These are phyloP conservation scores for Mycena metata DNA, from an alignment of 768 basidiomycete genomes.

Conservation along the genomic window DNA sequence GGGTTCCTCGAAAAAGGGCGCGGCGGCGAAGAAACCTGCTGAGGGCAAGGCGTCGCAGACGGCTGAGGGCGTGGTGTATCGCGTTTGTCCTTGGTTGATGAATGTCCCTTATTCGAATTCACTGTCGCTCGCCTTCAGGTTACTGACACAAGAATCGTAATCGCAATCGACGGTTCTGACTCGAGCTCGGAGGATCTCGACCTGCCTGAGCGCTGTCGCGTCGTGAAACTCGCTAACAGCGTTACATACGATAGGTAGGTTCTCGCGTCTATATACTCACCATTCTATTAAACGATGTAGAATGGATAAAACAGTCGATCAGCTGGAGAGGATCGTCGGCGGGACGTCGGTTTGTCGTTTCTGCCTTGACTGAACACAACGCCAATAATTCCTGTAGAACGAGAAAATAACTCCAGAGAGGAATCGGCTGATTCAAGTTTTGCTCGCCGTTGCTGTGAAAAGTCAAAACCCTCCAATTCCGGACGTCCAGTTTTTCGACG, in stretches of 20 bases:
- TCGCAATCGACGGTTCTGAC: constrained; percentile 81
- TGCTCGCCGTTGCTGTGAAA: constrained; percentile 74
- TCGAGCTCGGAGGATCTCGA: constrained; percentile 75
- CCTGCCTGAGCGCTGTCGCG: constrained; percentile 85
- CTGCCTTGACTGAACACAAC: background rate
- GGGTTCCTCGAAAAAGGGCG: constrained; percentile 54
- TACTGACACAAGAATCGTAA: constrained; percentile 83
- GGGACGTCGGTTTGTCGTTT: constrained; percentile 33
- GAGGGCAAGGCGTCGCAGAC: constrained; percentile 57
- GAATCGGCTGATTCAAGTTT: constrained; percentile 71
- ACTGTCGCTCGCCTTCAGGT: constrained; percentile 59
- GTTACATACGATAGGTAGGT: constrained; percentile 95
- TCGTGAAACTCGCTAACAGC: constrained; percentile 92
- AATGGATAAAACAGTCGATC: constrained; percentile 88
- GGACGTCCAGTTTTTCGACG: constrained; percentile 78
- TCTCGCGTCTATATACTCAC: constrained; percentile 6
- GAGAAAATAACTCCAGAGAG: constrained; percentile 59
- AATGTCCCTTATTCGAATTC: too few relatives aligned
- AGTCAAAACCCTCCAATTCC: constrained; percentile 54
- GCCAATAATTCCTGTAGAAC: constrained; percentile 46
- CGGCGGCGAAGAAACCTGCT: constrained; percentile 56
- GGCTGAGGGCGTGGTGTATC: constrained; percentile 90
- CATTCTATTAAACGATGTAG: constrained; percentile 51
- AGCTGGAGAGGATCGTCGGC: constrained; percentile 65
- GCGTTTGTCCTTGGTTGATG: constrained; percentile 56